Evolutionary conservation across 2,329 filamentous ascomycete species (phyloP), one percentile per base, ranked within the genome.

Genomic region (Fusarium nurragi): DNA sequence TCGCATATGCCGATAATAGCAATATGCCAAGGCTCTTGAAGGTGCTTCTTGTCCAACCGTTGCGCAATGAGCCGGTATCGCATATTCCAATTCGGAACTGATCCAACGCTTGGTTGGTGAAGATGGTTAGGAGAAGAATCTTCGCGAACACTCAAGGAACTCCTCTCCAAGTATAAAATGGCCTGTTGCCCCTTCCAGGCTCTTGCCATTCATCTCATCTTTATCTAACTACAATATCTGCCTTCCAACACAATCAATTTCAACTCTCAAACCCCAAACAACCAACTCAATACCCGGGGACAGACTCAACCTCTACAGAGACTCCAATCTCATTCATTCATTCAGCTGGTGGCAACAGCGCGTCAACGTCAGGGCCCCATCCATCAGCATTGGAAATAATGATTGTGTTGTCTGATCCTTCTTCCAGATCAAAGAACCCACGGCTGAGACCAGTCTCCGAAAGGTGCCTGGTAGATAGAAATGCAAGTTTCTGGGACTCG

Each of bases 301-400:
- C n/a, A 34, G 16, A 34, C 32, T 34, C 32, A 34, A 34, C 26
- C 4, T 7, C 13, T 30, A 30, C 5, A 12, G 14, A 5, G 12
- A 14, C 5, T 6, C 7, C 16, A 14, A 3, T n/a, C 7, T 34
- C 14, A n/a, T 12, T 39, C 16, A 16, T 2, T 30, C 41, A 65
- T 6, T 11, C 66, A n/a, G 75, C 69, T 4, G 85, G 84, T 1
- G 87, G 83, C 72, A 87, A 78, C 40, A 88, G 52, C 8, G 80
- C 74, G 74, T 88, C 85, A 14, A 71, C 56, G 37, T 71, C 69
- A 0, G 69, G 65, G 3, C 60, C 67, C 87, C 74, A 78, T 6
- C 43, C 58, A 84, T 41, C 76, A 32, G 74, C 80, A 51, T 72
- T 74, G 19, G 78, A 77, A 50, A 88, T 77, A 2, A 77, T 77